Evolutionary conservation across 140 eudicot genomes (phyloP).

Genomic region (Anethum foeniculum): DNA sequence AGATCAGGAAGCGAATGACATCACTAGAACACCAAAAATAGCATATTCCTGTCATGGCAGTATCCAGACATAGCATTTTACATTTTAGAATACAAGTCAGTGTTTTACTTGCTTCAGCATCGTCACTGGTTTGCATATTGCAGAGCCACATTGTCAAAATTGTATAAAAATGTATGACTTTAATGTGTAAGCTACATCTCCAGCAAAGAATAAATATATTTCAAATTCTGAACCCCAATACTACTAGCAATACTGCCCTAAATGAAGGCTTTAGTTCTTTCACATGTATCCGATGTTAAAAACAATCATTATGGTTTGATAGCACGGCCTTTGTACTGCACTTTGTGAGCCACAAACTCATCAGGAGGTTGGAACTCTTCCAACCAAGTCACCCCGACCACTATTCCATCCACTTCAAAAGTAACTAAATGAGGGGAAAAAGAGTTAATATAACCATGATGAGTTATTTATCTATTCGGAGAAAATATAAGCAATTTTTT

Average conservation of each 20-base stretch:
- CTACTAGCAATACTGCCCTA: not conserved
- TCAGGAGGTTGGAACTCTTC: slow-evolving; percentile 88
- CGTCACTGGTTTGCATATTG: not conserved
- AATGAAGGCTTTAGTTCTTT: slow-evolving; percentile 1
- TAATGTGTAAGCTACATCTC: slow-evolving; percentile 4
- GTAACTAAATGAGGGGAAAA: slow-evolving; percentile 24
- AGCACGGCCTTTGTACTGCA: slow-evolving; percentile 64
- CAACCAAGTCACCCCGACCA: slow-evolving; percentile 54
- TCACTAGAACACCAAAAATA: not conserved
- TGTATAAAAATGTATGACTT: not conserved
- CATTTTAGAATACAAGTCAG: not conserved
- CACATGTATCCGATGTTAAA: not conserved
- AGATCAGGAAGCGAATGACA: not conserved
- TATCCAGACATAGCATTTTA: not conserved
- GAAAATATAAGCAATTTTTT: not conserved
- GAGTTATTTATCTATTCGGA: not conserved
- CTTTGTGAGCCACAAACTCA: slow-evolving; percentile 62
- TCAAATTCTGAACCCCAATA: not conserved
- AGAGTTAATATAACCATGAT: not conserved
- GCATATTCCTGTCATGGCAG: not conserved
- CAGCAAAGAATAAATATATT: not conserved
- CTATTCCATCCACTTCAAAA: slow-evolving; percentile 46
- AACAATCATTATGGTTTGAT: slow-evolving; percentile 25
- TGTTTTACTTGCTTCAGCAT: not conserved
- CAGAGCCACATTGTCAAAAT: not conserved